A percentile compares a stretch with the other conserved stretches of the same genome.
phyloP scores from a whole-genome alignment of 2,329 filamentous ascomycete genomes.

The Verticillium klebahnii region DNA sequence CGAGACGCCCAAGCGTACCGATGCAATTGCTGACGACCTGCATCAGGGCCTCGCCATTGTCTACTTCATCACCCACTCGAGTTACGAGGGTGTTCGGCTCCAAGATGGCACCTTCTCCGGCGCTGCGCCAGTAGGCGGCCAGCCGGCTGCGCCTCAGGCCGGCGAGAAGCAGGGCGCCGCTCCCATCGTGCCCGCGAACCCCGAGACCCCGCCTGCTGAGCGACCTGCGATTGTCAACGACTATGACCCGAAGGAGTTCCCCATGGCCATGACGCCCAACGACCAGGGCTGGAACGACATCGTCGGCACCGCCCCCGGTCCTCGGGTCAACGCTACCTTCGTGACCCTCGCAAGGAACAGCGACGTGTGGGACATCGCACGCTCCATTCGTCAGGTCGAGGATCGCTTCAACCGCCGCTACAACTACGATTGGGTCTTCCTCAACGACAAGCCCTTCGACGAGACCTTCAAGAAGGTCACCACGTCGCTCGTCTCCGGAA shows the following conservation, averaged over 20 bases:
- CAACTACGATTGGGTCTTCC: conserved; percentile 98
- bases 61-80: conserved; percentile 71
- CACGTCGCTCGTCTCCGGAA: conserved; percentile 83
- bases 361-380: conserved; percentile 94
- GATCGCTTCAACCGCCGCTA: conserved; percentile 97
- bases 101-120: conserved; percentile 8
- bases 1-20: background rate
- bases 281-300: conserved; percentile 51
- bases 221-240: conserved; percentile 20
- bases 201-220: conserved; percentile 13
- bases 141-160: conserved; percentile 4
- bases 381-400: conserved; percentile 93
- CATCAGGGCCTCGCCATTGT: conserved; percentile 62
- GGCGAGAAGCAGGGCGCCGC: conserved; percentile 4
- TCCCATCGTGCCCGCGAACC: background rate
- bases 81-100: conserved; percentile 34
- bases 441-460: conserved; percentile 94
- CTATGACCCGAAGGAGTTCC: conserved; percentile 35
- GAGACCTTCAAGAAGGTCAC: conserved; percentile 92
- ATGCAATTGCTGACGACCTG: background rate
- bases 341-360: conserved; percentile 90
- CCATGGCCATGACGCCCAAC: conserved; percentile 47
- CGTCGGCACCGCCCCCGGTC: conserved; percentile 52
- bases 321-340: conserved; percentile 94
- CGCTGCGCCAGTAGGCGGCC: conserved; percentile 32